Percentiles rank a stretch among this genome's conserved stretches.
Conservation (phyloP, 306 rosid species). For the Sesbania bispinosa region DNA sequence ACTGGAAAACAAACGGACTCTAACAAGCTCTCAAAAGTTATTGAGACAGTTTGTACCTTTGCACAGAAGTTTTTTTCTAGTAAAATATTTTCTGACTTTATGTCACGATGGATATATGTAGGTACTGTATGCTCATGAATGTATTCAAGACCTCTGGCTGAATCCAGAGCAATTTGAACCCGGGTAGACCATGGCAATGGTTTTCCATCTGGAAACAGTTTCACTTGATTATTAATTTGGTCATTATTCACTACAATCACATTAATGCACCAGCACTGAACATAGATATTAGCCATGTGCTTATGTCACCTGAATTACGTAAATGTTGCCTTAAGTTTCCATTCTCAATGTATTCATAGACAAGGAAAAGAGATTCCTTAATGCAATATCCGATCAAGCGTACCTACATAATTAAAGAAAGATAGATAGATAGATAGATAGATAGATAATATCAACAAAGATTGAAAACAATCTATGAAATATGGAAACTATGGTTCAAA, state of each 20-base stretch:
- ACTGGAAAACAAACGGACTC: too few species aligned
- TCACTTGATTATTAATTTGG: not conserved
- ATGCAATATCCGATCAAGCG: slow-evolving; percentile 90
- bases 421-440: not conserved
- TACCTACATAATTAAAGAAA: slow-evolving; percentile 47
- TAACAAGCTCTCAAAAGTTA: not conserved
- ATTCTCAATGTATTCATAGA: slow-evolving; percentile 82
- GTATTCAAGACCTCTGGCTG: slow-evolving; percentile 78
- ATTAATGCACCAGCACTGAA: not conserved
- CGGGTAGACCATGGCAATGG: slow-evolving; percentile 63
- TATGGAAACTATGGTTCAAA: too few species aligned
- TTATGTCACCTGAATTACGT: slow-evolving; percentile 52
- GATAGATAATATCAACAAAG: not conserved
- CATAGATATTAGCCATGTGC: not conserved
- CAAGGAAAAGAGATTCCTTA: slow-evolving; percentile 73
- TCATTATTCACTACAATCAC: not conserved
- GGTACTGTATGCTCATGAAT: slow-evolving; percentile 79
- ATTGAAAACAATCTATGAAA: not conserved
- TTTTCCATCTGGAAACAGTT: slow-evolving; percentile 40
- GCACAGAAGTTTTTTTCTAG: slow-evolving; percentile 58
- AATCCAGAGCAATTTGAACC: slow-evolving; percentile 78
- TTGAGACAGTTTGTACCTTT: slow-evolving; percentile 44
- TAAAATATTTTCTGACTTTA: slow-evolving; percentile 73
- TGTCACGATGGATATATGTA: slow-evolving; percentile 73
- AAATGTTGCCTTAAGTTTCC: slow-evolving; percentile 69